These are phyloP conservation scores for Schizopora paradoxa DNA, from an alignment of 1,284 basidiomycete species.

Conservation along the genomic window DNA sequence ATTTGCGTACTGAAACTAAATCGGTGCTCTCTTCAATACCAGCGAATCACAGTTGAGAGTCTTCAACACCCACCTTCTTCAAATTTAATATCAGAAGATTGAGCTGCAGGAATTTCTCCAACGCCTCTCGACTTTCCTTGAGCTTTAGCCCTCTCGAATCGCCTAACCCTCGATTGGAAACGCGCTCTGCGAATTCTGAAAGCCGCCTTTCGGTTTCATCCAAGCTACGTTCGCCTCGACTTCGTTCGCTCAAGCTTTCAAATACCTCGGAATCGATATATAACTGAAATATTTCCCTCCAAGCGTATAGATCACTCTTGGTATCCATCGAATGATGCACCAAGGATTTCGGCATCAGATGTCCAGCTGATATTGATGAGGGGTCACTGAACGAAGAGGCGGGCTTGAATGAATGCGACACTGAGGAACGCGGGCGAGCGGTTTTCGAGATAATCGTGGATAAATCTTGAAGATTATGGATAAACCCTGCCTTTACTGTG, in stretches of 20 bases:
- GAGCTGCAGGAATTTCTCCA: constrained; percentile 77
- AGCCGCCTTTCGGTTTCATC: constrained; percentile 75
- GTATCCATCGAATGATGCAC: constrained; percentile 24
- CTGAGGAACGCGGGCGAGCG: constrained; percentile 53
- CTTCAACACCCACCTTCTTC: constrained; percentile 56
- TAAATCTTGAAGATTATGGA: constrained; percentile 53
- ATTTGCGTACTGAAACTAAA: constrained; percentile 78
- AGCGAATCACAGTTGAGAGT: constrained; percentile 13
- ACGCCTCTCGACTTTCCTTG: constrained; percentile 57
- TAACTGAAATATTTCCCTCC: constrained; percentile 87
- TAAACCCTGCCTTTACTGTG: constrained; percentile 61
- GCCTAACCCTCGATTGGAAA: constrained; percentile 56
- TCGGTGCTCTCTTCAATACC: background rate
- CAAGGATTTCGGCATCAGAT: constrained; percentile 19
- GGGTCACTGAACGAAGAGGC: constrained; percentile 43
- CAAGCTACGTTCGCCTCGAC: constrained; percentile 68
- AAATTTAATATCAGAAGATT: constrained; percentile 82
- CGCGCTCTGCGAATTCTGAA: constrained; percentile 62
- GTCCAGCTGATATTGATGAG: constrained; percentile 27
- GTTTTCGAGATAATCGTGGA: constrained; percentile 54
- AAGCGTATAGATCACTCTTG: constrained; percentile 79
- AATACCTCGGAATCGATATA: constrained; percentile 90
- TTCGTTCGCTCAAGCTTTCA: constrained; percentile 69
- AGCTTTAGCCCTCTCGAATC: constrained; percentile 57
- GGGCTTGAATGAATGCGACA: constrained; percentile 38